Conservation (phyloP, 2,329 filamentous ascomycete species). For the Venturia carpophila region DNA sequence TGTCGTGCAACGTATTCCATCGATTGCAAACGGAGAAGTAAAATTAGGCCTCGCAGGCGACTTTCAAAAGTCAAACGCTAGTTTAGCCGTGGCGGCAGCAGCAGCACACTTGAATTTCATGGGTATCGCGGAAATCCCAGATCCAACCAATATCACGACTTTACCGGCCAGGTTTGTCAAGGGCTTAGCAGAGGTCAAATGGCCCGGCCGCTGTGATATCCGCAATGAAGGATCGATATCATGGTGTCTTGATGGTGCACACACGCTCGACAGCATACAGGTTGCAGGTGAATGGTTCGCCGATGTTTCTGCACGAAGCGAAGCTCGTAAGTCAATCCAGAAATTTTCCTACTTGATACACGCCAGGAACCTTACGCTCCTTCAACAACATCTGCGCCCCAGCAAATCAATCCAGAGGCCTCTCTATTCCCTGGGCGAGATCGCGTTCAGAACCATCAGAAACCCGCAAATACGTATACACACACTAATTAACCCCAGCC, state of each 20-base stretch:
- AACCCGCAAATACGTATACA: neutral
- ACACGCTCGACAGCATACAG: slow-evolving; percentile 75
- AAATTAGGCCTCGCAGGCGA: slow-evolving; percentile 53
- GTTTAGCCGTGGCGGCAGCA: slow-evolving; percentile 52
- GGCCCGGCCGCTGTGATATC: slow-evolving; percentile 72
- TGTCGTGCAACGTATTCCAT: slow-evolving; percentile 43
- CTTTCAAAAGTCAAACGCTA: slow-evolving; percentile 57
- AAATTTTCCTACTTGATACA: neutral
- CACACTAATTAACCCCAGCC: slow-evolving; percentile 21
- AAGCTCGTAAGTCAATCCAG: slow-evolving; percentile 5
- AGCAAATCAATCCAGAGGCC: neutral
- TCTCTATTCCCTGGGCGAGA: neutral
- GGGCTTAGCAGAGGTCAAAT: slow-evolving; percentile 58
- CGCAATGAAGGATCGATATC: slow-evolving; percentile 45
- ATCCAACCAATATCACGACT: slow-evolving; percentile 31
- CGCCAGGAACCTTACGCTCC: too few species aligned
- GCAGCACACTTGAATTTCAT: slow-evolving; percentile 47
- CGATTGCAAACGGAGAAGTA: slow-evolving; percentile 36
- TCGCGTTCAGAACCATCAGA: too few species aligned
- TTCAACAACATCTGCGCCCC: neutral
- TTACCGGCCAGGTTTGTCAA: slow-evolving; percentile 55
- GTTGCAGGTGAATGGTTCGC: slow-evolving; percentile 73
- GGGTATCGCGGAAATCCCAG: slow-evolving; percentile 35
- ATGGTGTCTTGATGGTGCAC: slow-evolving; percentile 83
- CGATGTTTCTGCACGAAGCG: slow-evolving; percentile 20